phyloP scores from a whole-genome alignment of 345 rosid species.

The Boechera retrofracta region DNA sequence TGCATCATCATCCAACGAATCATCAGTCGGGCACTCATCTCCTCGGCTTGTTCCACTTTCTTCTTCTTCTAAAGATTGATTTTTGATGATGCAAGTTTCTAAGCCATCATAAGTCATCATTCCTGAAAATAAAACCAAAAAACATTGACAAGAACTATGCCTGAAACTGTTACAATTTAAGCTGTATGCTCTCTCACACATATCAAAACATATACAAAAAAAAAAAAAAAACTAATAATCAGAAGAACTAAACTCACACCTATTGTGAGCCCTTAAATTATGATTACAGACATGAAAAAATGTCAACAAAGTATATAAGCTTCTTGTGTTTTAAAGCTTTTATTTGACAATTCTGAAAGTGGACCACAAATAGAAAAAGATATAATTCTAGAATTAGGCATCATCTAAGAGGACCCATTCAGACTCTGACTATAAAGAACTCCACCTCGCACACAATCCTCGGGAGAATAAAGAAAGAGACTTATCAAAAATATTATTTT shows the following conservation, averaged over 20 bases:
- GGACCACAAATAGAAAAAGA: slow-evolving; percentile 20
- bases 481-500: background rate
- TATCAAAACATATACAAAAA: too few species aligned
- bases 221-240: background rate
- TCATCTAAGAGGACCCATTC: slow-evolving; percentile 10
- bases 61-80: slow-evolving; percentile 66
- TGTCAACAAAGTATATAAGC: slow-evolving; percentile 33
- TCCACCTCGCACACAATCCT: slow-evolving; percentile 20
- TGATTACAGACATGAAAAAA: background rate
- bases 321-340: background rate
- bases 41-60: slow-evolving; percentile 82
- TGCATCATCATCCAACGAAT: slow-evolving; percentile 71
- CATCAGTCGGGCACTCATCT: slow-evolving; percentile 61
- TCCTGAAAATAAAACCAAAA: slow-evolving; percentile 50
- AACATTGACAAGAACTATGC: background rate
- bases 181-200: background rate
- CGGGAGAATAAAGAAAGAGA: slow-evolving; percentile 24
- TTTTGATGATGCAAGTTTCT: slow-evolving; percentile 76
- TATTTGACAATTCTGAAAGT: background rate
- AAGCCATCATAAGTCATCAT: slow-evolving; percentile 82
- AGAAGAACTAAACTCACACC: background rate
- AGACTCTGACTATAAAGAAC: slow-evolving; percentile 14
- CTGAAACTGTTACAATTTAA: background rate
- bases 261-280: background rate
- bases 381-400: slow-evolving; percentile 4